phyloP scores from a whole-genome alignment of 164 flowering plant species.

The Umbellularia californica region DNA sequence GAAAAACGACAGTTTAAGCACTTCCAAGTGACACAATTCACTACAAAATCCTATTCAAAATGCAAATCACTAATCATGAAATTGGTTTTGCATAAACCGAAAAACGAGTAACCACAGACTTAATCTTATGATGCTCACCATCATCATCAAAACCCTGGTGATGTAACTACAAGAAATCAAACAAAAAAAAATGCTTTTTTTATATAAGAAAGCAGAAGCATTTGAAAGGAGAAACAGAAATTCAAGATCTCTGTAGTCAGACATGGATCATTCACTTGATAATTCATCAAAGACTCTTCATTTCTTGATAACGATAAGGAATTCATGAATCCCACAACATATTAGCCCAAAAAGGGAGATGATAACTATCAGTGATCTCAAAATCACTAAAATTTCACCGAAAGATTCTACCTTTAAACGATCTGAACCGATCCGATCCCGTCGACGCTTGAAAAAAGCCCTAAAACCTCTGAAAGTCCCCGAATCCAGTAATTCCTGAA shows the following conservation, averaged over 20 bases:
- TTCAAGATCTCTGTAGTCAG: neutral
- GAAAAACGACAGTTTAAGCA: neutral
- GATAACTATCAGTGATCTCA: neutral
- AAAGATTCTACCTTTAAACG: neutral
- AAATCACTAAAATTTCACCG: neutral
- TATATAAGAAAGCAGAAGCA: neutral
- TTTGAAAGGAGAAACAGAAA: no score
- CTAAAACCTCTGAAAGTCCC: neutral
- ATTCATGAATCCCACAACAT: neutral
- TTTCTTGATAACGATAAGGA: neutral
- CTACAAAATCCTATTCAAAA: neutral
- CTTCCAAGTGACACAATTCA: neutral
- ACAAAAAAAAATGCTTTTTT: neutral
- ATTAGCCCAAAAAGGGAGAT: neutral
- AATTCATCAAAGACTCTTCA: neutral
- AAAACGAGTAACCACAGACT: neutral
- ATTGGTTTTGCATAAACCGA: no score
- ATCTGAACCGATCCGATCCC: neutral
- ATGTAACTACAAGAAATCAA: neutral
- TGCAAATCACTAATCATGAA: neutral
- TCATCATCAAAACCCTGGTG: no score
- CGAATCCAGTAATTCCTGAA: neutral
- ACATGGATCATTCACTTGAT: neutral
- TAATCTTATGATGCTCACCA: neutral
- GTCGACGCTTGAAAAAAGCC: neutral